A percentile compares a stretch with the other conserved stretches of the same genome.
phyloP scores from a whole-genome alignment of 2,329 filamentous ascomycete species.

The Arthroderma sp. region DNA sequence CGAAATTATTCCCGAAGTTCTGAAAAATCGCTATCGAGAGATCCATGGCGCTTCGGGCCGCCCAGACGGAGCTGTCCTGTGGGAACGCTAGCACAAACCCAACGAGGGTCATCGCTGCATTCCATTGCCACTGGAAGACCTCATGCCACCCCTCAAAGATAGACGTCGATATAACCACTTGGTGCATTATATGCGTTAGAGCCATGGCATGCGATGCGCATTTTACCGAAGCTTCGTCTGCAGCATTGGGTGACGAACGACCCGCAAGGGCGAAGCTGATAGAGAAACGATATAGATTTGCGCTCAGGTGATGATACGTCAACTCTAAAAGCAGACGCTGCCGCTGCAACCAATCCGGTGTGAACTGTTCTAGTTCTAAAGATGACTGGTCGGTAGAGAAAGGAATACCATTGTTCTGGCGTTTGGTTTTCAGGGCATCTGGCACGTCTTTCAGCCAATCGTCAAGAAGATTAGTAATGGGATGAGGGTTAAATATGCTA shows the following conservation, averaged over 20 bases:
- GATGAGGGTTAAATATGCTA: conserved; percentile 21
- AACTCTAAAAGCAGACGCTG: conserved; percentile 32
- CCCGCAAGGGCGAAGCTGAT: conserved; percentile 21
- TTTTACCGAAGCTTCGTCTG: conserved; percentile 10
- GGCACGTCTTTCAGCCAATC: conserved; percentile 27
- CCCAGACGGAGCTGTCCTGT: no score
- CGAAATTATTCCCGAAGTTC: conserved; percentile 22
- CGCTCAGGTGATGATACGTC: conserved; percentile 27
- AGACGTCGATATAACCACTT: conserved; percentile 20
- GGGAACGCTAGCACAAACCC: conserved; percentile 26
- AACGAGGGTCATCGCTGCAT: conserved; percentile 28
- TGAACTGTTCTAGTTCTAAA: conserved; percentile 24
- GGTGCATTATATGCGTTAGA: conserved; percentile 28
- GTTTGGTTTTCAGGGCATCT: conserved; percentile 24
- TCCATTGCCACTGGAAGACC: conserved; percentile 34
- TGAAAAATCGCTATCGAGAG: conserved; percentile 26
- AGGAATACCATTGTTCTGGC: conserved; percentile 20
- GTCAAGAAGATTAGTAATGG: conserved; percentile 16
- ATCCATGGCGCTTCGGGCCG: conserved; percentile 23
- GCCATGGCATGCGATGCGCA: conserved; percentile 18
- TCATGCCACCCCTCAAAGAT: conserved; percentile 28
- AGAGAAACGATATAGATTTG: conserved; percentile 29
- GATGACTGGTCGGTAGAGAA: conserved; percentile 28
- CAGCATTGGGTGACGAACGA: conserved; percentile 7
- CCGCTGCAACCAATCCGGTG: conserved; percentile 30